phyloP scores from a whole-genome alignment of 2,329 filamentous ascomycete genomes.

The Colletotrichum aenigma region DNA sequence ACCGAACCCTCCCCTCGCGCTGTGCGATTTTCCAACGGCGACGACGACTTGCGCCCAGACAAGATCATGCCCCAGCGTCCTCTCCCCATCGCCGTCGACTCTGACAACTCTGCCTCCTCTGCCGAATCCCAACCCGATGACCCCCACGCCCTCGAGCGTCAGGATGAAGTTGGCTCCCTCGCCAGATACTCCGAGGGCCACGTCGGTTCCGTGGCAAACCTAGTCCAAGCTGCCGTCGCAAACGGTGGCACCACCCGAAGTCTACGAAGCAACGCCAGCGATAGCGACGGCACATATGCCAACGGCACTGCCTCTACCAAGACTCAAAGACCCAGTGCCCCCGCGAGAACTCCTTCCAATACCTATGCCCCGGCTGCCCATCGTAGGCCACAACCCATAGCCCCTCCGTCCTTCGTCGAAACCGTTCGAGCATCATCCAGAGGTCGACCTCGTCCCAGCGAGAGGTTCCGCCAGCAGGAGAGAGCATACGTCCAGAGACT shows the following conservation, averaged over 20 bases:
- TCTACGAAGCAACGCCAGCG: slow-evolving; percentile 26
- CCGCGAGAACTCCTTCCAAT: slow-evolving; percentile 75
- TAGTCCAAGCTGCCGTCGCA: slow-evolving; percentile 23
- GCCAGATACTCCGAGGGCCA: slow-evolving; percentile 47
- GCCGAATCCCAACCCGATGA: slow-evolving; percentile 49
- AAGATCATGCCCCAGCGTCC: slow-evolving; percentile 43
- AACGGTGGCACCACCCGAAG: slow-evolving; percentile 16
- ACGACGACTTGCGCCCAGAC: slow-evolving; percentile 47
- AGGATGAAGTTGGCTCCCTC: slow-evolving; percentile 52
- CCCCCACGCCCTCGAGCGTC: slow-evolving; percentile 49
- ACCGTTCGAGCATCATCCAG: slow-evolving; percentile 57
- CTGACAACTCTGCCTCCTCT: slow-evolving; percentile 52
- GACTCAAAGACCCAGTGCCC: slow-evolving; percentile 70
- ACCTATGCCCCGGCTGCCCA: slow-evolving; percentile 77
- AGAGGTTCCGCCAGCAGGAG: slow-evolving; percentile 77
- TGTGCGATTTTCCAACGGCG: slow-evolving; percentile 60
- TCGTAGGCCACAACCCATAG: slow-evolving; percentile 47
- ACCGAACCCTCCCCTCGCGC: slow-evolving; percentile 58
- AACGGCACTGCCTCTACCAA: slow-evolving; percentile 41
- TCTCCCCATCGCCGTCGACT: slow-evolving; percentile 42
- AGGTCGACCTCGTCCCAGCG: slow-evolving; percentile 51
- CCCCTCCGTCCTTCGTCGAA: slow-evolving; percentile 46
- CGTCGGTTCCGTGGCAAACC: slow-evolving; percentile 47
- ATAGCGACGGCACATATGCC: slow-evolving; percentile 20
- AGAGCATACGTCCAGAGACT: slow-evolving; percentile 94